Percentiles rank a stretch among this genome's conserved stretches.
Conservation (phyloP, 108 stramenopile genomes). For the Nitzschia palea region DNA sequence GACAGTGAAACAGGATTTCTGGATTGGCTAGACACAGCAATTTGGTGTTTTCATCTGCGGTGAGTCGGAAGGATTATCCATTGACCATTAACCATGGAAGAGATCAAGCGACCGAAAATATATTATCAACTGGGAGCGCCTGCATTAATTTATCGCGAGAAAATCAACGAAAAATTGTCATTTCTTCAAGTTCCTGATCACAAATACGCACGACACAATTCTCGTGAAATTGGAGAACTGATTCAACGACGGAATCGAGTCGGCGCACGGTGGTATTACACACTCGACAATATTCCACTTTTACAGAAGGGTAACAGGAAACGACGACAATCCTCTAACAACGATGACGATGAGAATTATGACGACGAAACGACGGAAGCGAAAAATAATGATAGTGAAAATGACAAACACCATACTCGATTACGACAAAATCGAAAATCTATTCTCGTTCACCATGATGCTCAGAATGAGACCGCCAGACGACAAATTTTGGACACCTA, state of each 20-base stretch:
- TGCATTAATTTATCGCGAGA: slow-evolving; percentile 20
- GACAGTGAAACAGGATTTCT: no score
- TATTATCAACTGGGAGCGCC: slow-evolving; percentile 32
- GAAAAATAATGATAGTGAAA: no score
- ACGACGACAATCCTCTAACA: neutral
- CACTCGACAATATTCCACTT: neutral
- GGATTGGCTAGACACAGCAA: no score
- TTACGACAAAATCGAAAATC: slow-evolving; percentile 2
- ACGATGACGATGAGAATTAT: neutral
- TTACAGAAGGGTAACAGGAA: neutral
- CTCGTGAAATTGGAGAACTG: neutral
- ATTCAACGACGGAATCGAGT: slow-evolving; percentile 17
- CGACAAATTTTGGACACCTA: slow-evolving; percentile 15
- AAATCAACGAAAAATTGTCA: neutral
- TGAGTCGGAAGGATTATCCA: no score
- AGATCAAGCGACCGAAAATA: neutral
- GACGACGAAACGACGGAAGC: no score
- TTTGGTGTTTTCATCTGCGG: no score
- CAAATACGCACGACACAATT: neutral
- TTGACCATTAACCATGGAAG: no score
- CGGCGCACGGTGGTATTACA: slow-evolving; percentile 23
- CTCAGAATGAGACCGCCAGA: neutral
- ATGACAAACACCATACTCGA: no score
- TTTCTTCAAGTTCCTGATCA: slow-evolving; percentile 8
- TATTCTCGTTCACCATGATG: slow-evolving; percentile 6